Evolutionary conservation across 495 filamentous ascomycete genomes (phyloP).

Genomic region (Penicillium diatomitis): DNA sequence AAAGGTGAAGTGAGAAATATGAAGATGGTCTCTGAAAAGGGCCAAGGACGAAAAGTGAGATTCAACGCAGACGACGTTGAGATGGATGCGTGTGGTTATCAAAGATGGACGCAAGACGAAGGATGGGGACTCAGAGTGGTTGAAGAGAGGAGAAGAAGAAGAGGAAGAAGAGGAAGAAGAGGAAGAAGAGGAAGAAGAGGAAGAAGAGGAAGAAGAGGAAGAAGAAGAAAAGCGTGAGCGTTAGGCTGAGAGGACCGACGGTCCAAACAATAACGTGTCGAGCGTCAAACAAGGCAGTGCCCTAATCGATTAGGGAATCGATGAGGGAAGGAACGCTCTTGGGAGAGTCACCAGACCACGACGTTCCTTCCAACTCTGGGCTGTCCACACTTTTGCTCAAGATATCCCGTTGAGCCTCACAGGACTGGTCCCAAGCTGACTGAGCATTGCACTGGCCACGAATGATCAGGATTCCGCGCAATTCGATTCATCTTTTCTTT

Average conservation of each 20-base stretch:
- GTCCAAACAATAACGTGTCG: too few relatives aligned
- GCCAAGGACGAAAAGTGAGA: too few relatives aligned
- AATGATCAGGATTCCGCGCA: slow-evolving; percentile 2
- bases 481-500: neutral
- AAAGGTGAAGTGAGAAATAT: slow-evolving; percentile 1
- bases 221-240: neutral
- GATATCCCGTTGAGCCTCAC: slow-evolving; percentile 11
- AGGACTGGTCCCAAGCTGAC: slow-evolving; percentile 15
- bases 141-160: neutral
- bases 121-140: too few relatives aligned
- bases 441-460: slow-evolving; percentile 18
- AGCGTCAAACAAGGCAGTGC: too few relatives aligned
- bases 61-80: too few relatives aligned
- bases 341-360: neutral
- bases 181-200: slow-evolving; percentile 1
- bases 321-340: neutral
- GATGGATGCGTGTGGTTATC: too few relatives aligned
- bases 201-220: neutral
- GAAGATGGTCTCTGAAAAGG: neutral
- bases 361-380: neutral
- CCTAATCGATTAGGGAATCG: too few relatives aligned
- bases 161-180: neutral
- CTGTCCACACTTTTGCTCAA: neutral
- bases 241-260: too few relatives aligned
- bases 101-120: too few relatives aligned